A percentile compares a stretch with the other conserved stretches of the same genome.
These are phyloP conservation scores for Penicillium sp. DNA, from an alignment of 2,329 filamentous ascomycete genomes.

Conservation along the genomic window DNA sequence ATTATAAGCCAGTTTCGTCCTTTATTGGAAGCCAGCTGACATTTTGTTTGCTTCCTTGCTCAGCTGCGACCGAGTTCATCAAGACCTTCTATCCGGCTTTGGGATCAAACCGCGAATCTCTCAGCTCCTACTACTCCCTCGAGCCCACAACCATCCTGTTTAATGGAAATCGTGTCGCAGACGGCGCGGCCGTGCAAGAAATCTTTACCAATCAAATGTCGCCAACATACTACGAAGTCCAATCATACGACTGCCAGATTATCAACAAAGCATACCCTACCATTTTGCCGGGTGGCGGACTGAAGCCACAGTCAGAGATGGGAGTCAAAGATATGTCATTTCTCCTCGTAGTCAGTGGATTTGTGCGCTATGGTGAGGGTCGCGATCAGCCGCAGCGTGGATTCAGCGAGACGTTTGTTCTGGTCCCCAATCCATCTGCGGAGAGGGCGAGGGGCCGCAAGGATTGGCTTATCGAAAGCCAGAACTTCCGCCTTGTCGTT, in stretches of 20 bases:
- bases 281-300: slow-evolving; percentile 43
- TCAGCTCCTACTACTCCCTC: slow-evolving; percentile 69
- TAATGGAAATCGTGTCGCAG: slow-evolving; percentile 69
- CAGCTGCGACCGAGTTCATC: slow-evolving; percentile 70
- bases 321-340: slow-evolving; percentile 64
- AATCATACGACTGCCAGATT: slow-evolving; percentile 74
- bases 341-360: slow-evolving; percentile 71
- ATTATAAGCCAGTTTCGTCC: neutral
- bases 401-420: slow-evolving; percentile 77
- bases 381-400: slow-evolving; percentile 63
- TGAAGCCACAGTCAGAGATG: slow-evolving; percentile 43
- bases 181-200: slow-evolving; percentile 64
- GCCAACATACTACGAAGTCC: slow-evolving; percentile 67
- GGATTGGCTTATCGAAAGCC: slow-evolving; percentile 67
- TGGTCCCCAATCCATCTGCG: slow-evolving; percentile 66
- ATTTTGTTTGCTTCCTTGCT: neutral
- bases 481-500: slow-evolving; percentile 64
- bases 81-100: slow-evolving; percentile 75
- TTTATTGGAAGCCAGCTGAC: neutral
- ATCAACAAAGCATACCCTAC: slow-evolving; percentile 69
- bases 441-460: slow-evolving; percentile 56
- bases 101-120: slow-evolving; percentile 56
- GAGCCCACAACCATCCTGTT: slow-evolving; percentile 68
- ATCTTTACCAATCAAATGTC: slow-evolving; percentile 68
- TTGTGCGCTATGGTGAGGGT: slow-evolving; percentile 64